Conservation (phyloP, 2,329 filamentous ascomycete genomes). For the Ceratocystis smalleyi region DNA sequence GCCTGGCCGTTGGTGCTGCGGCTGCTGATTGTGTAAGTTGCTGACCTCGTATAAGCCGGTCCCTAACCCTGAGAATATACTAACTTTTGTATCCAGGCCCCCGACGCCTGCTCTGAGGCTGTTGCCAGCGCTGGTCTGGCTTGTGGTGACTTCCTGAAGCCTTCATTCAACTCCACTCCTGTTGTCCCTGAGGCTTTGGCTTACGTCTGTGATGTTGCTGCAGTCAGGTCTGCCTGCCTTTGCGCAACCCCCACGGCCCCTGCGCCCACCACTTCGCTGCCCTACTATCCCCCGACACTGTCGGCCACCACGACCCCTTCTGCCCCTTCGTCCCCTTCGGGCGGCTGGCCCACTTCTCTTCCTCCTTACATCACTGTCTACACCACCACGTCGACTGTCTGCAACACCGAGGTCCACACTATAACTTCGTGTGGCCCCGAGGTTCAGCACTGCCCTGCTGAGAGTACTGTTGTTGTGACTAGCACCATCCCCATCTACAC, state of each 20-base stretch:
- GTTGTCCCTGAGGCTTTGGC: constrained; percentile 21
- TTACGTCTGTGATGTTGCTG: constrained; percentile 27
- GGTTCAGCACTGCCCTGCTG: constrained; percentile 31
- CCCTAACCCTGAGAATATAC: not conserved
- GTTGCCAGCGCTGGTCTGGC: constrained; percentile 25
- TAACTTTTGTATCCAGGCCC: not conserved
- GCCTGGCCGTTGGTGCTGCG: constrained; percentile 7
- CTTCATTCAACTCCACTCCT: constrained; percentile 19
- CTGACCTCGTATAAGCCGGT: not conserved
- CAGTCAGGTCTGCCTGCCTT: constrained; percentile 50
- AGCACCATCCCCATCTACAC: constrained; percentile 2
- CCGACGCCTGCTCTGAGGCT: constrained; percentile 15
- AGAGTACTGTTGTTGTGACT: not conserved
- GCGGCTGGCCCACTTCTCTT: not conserved
- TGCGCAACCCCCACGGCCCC: constrained; percentile 35
- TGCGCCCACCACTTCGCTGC: not conserved
- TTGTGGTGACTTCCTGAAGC: constrained; percentile 19
- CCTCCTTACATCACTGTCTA: constrained; percentile 35
- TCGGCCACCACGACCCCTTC: not conserved
- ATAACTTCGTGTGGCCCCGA: constrained; percentile 42
- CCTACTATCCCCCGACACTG: not conserved
- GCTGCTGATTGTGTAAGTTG: constrained; percentile 12
- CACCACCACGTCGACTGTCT: constrained; percentile 40
- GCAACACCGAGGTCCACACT: constrained; percentile 42
- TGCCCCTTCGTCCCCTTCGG: not conserved